Conservation (phyloP, 2,329 filamentous ascomycete genomes). For the Monosporascus sp. region DNA sequence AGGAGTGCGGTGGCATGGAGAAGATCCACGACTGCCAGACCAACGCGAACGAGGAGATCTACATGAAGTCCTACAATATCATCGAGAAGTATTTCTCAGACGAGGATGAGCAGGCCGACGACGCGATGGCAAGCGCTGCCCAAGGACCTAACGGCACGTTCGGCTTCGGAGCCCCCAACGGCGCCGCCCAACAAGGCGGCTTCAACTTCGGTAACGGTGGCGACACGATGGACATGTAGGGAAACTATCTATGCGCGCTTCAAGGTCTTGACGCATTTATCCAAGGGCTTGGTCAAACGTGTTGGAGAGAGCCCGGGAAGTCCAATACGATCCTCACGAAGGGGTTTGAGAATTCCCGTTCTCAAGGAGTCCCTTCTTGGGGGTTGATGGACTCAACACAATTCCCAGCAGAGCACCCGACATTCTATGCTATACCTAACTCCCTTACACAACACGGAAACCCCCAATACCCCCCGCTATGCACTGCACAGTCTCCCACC, state of each 20-base stretch:
- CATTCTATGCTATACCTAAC: neutral
- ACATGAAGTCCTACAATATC: slow-evolving; percentile 99
- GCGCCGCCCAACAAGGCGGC: slow-evolving; percentile 57
- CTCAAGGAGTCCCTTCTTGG: neutral
- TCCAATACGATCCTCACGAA: neutral
- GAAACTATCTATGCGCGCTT: neutral
- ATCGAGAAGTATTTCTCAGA: slow-evolving; percentile 99
- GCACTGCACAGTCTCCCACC: slow-evolving; percentile 26
- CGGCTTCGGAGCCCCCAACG: slow-evolving; percentile 64
- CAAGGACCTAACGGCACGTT: slow-evolving; percentile 68
- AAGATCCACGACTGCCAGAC: slow-evolving; percentile 99
- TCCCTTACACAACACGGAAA: slow-evolving; percentile 17
- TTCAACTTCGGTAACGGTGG: slow-evolving; percentile 86
- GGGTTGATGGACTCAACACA: neutral
- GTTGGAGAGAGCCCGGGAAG: neutral
- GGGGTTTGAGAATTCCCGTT: neutral
- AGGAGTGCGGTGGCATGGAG: slow-evolving; percentile 98
- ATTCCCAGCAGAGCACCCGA: neutral
- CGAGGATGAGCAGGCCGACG: slow-evolving; percentile 89
- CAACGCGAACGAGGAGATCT: slow-evolving; percentile 99
- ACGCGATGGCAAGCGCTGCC: slow-evolving; percentile 64
- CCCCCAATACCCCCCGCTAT: slow-evolving; percentile 18
- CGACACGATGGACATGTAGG: slow-evolving; percentile 62
- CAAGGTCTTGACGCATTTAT: neutral
- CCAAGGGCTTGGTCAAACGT: neutral